phyloP scores from a whole-genome alignment of 164 flowering plant genomes.

The Chimonanthus salicifolius region DNA sequence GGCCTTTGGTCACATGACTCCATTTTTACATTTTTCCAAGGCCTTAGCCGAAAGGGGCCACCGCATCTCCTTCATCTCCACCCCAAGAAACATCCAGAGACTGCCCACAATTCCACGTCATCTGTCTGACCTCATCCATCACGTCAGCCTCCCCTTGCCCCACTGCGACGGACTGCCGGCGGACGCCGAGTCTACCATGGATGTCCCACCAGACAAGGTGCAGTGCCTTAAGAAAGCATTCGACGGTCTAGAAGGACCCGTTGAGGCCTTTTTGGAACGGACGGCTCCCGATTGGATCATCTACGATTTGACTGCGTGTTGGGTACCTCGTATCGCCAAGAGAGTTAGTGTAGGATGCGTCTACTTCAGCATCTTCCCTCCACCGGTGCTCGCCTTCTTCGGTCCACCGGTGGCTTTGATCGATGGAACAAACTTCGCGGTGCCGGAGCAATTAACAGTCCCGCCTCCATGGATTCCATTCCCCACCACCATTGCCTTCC shows the following conservation, averaged over 20 bases:
- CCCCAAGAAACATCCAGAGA: slow-evolving; percentile 13
- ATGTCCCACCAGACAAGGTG: slow-evolving; percentile 22
- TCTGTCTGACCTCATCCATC: not conserved
- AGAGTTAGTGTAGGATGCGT: slow-evolving; percentile 15
- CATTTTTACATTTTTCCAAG: no score
- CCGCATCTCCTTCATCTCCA: not conserved
- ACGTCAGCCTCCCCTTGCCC: slow-evolving; percentile 33
- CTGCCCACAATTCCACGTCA: slow-evolving; percentile 8
- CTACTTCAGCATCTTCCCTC: slow-evolving; percentile 14
- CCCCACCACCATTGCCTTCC: not conserved
- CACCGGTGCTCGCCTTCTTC: slow-evolving; percentile 2
- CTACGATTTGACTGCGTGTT: slow-evolving; percentile 25
- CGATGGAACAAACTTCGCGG: not conserved
- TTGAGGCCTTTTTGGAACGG: not conserved
- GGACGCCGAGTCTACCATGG: slow-evolving; percentile 42
- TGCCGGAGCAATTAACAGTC: not conserved
- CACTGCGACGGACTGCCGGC: slow-evolving; percentile 22
- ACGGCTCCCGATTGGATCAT: slow-evolving; percentile 33
- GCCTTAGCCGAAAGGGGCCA: no score
- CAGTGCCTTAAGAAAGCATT: slow-evolving; percentile 27
- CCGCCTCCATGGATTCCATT: slow-evolving; percentile 5
- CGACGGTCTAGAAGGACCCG: slow-evolving; percentile 22
- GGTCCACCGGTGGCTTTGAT: not conserved
- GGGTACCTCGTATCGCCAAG: slow-evolving; percentile 26
- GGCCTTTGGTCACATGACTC: no score